Evolutionary conservation across 768 basidiomycete genomes (phyloP).

Genomic region (Boletus rubropictus): DNA sequence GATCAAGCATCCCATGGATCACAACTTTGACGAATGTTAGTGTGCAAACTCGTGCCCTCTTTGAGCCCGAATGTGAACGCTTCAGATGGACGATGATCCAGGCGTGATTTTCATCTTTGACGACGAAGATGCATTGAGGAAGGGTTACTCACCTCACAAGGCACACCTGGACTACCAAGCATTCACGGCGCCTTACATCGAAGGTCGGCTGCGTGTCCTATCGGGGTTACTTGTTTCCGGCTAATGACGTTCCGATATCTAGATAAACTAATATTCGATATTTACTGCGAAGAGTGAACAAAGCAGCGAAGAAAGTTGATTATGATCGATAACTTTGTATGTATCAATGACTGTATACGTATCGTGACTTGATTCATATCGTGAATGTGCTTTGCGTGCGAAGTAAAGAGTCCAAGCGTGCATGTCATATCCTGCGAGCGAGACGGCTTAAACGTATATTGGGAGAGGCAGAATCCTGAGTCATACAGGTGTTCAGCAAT

Average conservation of each 20-base stretch:
- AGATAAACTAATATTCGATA: conserved; percentile 24
- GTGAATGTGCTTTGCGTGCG: conserved; percentile 3
- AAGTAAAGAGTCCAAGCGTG: neutral
- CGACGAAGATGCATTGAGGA: conserved; percentile 9
- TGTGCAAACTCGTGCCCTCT: neutral
- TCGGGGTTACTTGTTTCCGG: neutral
- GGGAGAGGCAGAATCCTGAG: conserved; percentile 60
- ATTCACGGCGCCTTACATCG: conserved; percentile 5
- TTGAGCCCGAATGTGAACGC: neutral
- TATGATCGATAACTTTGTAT: neutral
- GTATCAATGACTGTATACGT: neutral
- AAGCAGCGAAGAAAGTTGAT: neutral
- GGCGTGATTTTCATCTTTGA: conserved; percentile 24
- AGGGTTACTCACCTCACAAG: conserved; percentile 11
- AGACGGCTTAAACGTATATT: conserved; percentile 52
- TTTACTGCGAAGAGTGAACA: conserved; percentile 12
- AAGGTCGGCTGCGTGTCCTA: conserved; percentile 12
- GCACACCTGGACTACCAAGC: conserved; percentile 10
- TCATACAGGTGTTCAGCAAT: conserved; percentile 3
- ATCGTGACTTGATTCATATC: too few relatives aligned
- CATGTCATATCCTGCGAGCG: neutral
- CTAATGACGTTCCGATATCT: neutral
- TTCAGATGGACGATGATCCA: neutral
- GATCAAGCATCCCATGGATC: conserved; percentile 18
- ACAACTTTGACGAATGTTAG: conserved; percentile 22